Base-by-base conservation (phyloP, 2,329 filamentous ascomycete species). In the Trichoderma koningiopsis region DNA sequence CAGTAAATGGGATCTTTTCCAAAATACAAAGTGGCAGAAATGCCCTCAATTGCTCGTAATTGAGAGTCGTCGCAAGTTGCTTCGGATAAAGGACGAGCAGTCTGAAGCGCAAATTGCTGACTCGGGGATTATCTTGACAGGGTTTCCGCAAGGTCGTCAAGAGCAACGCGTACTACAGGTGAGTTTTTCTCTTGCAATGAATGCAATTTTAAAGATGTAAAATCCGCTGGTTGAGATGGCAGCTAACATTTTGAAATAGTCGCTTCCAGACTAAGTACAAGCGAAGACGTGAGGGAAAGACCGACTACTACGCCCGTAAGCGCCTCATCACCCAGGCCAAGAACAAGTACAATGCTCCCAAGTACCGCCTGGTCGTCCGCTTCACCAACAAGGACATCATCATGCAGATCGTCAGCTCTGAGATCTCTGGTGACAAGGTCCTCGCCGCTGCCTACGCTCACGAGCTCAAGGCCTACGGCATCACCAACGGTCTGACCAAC, bases 91-190 rank as follows among this genome's bases (percentile, higher is more conserved):
- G 83, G 82, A 79, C 73, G 80, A 81, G 80, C 78, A 80, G 79
- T 88, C 94, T 97, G 94, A 97, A 97, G 94, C 94, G 94, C 89
- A 90, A 97, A 97, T 97, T 97, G 95, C 95, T 97, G 94, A 97
- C 93, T 97, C 92, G 90, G 84, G 87, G 86, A 84, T 84, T 82
- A 79, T 82, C 79, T 72, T 81, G 75, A 76, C 82, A 97, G 94
- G 82, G 88, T 85, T 95, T 94, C 91, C 89, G 92, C 89, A 98
- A 98, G 90, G 85, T 91, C 83, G 89, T 96, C 83, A 98, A 98
- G 92, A 97, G 91, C 89, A 94, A 91, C 85, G 92, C 96, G 83
- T 99, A 98, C 93, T 97, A 92, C 90, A 97, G 93, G 93, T 97
- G 80, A 91, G 91, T 85, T 71, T 67, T 27, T 35, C 84, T 70